Conservation (phyloP, 768 basidiomycete species). For the Tremella mesenterica region DNA sequence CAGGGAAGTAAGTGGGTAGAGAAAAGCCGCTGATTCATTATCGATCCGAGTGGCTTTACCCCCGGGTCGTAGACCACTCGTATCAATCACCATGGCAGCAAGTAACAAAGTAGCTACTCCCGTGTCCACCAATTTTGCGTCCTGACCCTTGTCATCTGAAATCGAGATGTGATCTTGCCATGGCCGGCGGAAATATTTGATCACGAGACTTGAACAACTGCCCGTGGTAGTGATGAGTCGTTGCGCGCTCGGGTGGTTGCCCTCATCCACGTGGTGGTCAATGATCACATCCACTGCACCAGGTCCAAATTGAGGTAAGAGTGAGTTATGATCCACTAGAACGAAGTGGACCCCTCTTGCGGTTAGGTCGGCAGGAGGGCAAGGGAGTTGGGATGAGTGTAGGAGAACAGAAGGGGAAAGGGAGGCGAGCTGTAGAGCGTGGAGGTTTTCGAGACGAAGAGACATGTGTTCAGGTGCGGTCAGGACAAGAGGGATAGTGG, state of each 20-base stretch:
- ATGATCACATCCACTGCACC: constrained; percentile 63
- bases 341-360: constrained; percentile 51
- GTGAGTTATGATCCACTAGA: constrained; percentile 83
- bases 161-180: constrained; percentile 33
- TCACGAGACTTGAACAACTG: constrained; percentile 65
- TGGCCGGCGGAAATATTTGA: constrained; percentile 47
- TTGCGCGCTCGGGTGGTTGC: constrained; percentile 52
- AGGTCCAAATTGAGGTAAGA: constrained; percentile 45
- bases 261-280: constrained; percentile 89
- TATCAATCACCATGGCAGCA: constrained; percentile 77
- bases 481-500: constrained; percentile 64
- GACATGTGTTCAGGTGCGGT: constrained; percentile 59
- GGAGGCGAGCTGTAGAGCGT: constrained; percentile 57
- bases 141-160: no score
- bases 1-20: constrained; percentile 55
- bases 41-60: constrained; percentile 70
- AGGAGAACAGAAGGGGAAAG: constrained; percentile 35
- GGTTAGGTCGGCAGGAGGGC: not conserved
- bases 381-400: constrained; percentile 42
- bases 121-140: constrained; percentile 12
- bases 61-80: constrained; percentile 57
- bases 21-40: constrained; percentile 55
- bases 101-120: constrained; percentile 73
- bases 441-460: constrained; percentile 78
- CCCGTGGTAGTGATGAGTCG: constrained; percentile 59